Evolutionary conservation across 2,329 filamentous ascomycete species (phyloP), one percentile per base, ranked within the genome.

Genomic region (Lachnellula cervina): DNA sequence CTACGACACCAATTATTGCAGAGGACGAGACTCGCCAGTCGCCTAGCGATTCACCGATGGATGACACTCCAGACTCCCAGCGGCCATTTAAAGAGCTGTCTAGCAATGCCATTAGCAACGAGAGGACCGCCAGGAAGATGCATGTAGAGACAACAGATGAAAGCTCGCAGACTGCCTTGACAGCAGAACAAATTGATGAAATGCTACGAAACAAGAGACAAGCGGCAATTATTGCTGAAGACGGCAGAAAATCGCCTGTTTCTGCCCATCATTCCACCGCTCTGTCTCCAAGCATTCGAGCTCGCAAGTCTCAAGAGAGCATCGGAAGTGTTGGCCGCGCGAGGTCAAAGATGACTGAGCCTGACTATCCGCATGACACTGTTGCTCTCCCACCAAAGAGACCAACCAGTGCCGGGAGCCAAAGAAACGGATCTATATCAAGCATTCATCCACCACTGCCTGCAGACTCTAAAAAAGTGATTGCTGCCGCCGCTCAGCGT

Each of bases 111-210:
- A 73, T 70, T 32, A 32, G 28, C 28, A 32, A 32, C 56, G 66
- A 71, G 51, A 74, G 73, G 19, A 65, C 72, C 23, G 49, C 62
- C 6, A 76, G 74, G 55, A 79, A 76, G 65, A 65, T 61, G 21
- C 51, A 68, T 21, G 59, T 74, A 42, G 70, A 74, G 53, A 87
- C 79, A 58, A 74, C 78, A 19, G 90, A 96, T 65, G 86, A 88
- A 62, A 82, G 86, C 52, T 87, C 88, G 14, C 93, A 97, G 73
- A 97, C 92, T 23, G 79, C 87, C 40, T 77, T 97, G 32, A 95
- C 90, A n/a, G 82, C 89, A 0, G 82, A 88, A 49, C 85, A 88
- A 54, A 90, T 96, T 60, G 91, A 96, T 63, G 80, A 83, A 54
- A 78, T 96, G 66, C 73, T 95, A 54, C 80, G 80, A 62, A 77